Base-by-base conservation (phyloP, 805 yeast genomes). In the Candida anglica region DNA sequence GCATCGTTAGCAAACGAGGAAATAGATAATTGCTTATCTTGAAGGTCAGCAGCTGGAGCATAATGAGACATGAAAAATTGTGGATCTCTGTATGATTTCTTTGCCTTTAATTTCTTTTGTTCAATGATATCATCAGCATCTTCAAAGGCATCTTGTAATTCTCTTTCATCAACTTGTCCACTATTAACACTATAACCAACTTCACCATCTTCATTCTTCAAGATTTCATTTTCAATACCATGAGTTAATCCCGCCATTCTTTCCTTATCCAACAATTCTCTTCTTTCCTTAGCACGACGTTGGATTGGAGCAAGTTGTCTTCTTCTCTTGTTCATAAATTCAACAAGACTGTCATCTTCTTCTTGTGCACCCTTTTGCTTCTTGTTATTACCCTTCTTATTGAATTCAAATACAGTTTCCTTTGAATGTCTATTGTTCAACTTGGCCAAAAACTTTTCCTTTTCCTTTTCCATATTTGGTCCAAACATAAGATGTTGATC, bases 331-430 rank as follows among this genome's bases (percentile, higher is more conserved):
- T 79, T 73, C 98, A 93, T 93, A 52, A 93, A 69, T 34, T 81
- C 81, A 25, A 85, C 81, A 52, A 87, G 69, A 32, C 79, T 74
- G 43, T 81, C 81, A 44, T 80, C 86, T 21, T 60, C 71, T 22
- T 47, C 52, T 20, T 55, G 63, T n/a, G 28, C 13, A 13, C 15
- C 15, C 6, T 19, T 17, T 11, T 23, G 18, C 32, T 69, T 72
- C 49, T 80, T 77, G 30, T 47, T 47, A 22, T 44, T 49, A n/a
- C 66, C 68, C 36, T 58, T 62, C 27, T 60, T 63, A 40, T 79
- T 75, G 58, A 88, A 83, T 58, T 93, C 99, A 55, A 93, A 93
- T 3, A 93, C 97, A 0, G 98, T 93, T 54, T 93, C 98, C 48
- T 86, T 82, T 32, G 77, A 67, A 27, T 67, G 57, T 52, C 96